Percentiles rank a stretch among this genome's conserved stretches.
phyloP scores from a whole-genome alignment of 139 green algal species.

The Coccomyxa sp. region DNA sequence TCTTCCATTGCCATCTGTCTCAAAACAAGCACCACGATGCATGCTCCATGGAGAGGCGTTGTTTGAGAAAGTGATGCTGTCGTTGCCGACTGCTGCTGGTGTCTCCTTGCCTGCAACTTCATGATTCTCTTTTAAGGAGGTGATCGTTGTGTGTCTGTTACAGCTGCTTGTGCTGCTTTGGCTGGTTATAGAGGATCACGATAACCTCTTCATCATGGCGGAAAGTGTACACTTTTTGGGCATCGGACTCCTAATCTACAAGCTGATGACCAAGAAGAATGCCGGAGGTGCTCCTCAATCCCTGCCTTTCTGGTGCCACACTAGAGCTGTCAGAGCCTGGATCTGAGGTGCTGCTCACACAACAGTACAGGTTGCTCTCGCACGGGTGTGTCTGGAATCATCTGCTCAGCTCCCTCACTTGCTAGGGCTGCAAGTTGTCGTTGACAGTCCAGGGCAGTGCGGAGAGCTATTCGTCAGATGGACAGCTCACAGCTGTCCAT shows the following conservation, averaged over 20 bases:
- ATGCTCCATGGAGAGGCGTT: neutral
- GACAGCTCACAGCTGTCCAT: neutral
- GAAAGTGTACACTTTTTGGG: slow-evolving; percentile 91
- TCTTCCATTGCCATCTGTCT: neutral
- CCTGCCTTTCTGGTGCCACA: neutral
- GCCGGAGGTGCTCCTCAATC: slow-evolving; percentile 58
- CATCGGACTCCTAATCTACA: slow-evolving; percentile 90
- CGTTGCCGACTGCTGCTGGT: neutral
- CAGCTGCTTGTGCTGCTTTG: slow-evolving; percentile 65
- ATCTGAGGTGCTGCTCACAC: neutral
- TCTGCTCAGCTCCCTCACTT: too few relatives aligned
- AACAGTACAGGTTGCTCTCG: neutral
- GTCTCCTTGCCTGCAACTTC: neutral
- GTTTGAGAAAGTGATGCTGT: neutral
- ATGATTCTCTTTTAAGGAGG: neutral
- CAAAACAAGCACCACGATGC: neutral
- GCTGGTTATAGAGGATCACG: slow-evolving; percentile 92
- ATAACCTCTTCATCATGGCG: slow-evolving; percentile 94
- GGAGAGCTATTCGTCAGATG: too few relatives aligned
- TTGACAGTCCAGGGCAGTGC: too few relatives aligned
- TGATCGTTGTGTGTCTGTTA: neutral
- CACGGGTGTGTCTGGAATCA: too few relatives aligned
- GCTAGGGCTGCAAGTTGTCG: too few relatives aligned
- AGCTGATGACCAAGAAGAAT: slow-evolving; percentile 84
- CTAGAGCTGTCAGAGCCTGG: too few relatives aligned